Evolutionary conservation across 352 stramenopile genomes (phyloP), one percentile per base, ranked within the genome.

Genomic region (Globisporangium nodosum): DNA sequence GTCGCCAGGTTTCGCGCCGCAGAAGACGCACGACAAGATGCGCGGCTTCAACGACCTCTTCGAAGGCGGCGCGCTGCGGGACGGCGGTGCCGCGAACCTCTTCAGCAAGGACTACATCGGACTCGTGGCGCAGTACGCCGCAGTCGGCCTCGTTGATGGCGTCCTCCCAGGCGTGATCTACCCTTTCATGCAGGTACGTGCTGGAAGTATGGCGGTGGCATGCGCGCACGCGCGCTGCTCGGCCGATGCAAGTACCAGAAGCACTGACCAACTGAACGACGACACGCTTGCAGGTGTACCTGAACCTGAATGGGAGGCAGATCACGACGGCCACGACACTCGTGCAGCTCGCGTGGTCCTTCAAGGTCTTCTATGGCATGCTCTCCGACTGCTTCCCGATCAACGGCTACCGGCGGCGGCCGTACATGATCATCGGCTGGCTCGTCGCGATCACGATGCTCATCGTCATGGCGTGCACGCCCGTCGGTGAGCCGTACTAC

Each of bases 311-410:
- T 21, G 71, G 70, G 20, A 56, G 69, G 49, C 61, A 73, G 55
- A 63, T 68, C 39, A 71, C 70, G 12, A 73, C 73, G 6, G 66
- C 67, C 3, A 65, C 68, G 13, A 69, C 71, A 15, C 49, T 83
- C 31, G 63, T 85, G 21, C 68, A 64, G 40, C 69, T 85, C 42
- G 65, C 73, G 16, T 76, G 71, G 61, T 78, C 66, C 51, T 78
- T 81, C 56, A 85, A 85, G 62, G 68, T 85, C 30, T 84, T 85
- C 35, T 77, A 79, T 49, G 75, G 75, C 11, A 72, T 85, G 49
- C 20, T 85, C 16, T 83, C 75, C 20, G 75, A 85, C 56, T 81
- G 69, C 54, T 73, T 85, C 45, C 75, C 75, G 12, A 70, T 85
- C 42, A 74, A 66, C 40, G 76, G 76, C 12, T 83, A 73, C 49